Evolutionary conservation across 495 filamentous ascomycete genomes (phyloP).

Genomic region (Penicillium ochrochloron): DNA sequence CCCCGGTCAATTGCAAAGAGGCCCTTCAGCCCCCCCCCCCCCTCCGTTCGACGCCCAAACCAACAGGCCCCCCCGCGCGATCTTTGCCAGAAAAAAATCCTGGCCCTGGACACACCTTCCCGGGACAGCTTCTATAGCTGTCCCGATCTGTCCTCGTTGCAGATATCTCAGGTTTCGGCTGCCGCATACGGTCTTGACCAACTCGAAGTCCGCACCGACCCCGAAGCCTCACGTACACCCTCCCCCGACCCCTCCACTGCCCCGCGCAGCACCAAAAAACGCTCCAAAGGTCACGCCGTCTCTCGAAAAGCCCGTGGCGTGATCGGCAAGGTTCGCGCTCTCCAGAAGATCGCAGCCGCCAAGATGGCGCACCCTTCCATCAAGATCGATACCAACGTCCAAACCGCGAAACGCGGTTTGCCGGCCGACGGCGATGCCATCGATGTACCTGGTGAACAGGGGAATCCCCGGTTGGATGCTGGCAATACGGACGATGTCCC

Average conservation of each 20-base stretch:
- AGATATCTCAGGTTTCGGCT: conserved; percentile 42
- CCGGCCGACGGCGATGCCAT: conserved; percentile 42
- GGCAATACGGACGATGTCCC: conserved; percentile 46
- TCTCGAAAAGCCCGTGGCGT: conserved; percentile 53
- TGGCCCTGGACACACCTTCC: conserved; percentile 51
- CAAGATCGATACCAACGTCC: conserved; percentile 52
- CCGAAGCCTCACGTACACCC: conserved; percentile 40
- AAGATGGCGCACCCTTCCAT: conserved; percentile 54
- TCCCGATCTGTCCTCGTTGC: conserved; percentile 55
- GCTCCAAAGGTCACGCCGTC: conserved; percentile 40
- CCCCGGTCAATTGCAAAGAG: conserved; percentile 23
- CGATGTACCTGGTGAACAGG: conserved; percentile 39
- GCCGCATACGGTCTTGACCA: conserved; percentile 36
- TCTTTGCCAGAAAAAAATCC: conserved; percentile 39
- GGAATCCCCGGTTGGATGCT: conserved; percentile 39
- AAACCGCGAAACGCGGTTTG: conserved; percentile 46
- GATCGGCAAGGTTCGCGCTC: conserved; percentile 52
- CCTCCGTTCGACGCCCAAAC: conserved; percentile 27
- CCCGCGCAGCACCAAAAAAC: conserved; percentile 40
- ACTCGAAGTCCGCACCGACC: conserved; percentile 36
- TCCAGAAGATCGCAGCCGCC: conserved; percentile 50
- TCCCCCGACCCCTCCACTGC: conserved; percentile 38
- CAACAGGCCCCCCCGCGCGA: conserved; percentile 24
- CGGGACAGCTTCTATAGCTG: conserved; percentile 57
- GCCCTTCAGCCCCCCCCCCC: conserved; percentile 20